A percentile compares a stretch with the other conserved stretches of the same genome.
phyloP scores from a whole-genome alignment of 83 land plant genomes.

The Picea mariana region DNA sequence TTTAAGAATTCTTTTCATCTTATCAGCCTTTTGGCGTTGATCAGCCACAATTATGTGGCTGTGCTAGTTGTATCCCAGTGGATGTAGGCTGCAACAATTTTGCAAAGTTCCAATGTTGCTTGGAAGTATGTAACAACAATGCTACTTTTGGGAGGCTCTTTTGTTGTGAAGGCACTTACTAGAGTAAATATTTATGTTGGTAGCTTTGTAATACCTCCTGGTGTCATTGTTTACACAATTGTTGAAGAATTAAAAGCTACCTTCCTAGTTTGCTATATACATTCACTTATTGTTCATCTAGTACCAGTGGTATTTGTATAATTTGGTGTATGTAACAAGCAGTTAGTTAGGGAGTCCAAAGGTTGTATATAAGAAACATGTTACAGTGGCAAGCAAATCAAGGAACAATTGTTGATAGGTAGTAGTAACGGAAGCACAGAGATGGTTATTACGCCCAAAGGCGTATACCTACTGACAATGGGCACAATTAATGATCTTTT shows the following conservation, averaged over 20 bases:
- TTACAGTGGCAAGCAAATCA: slow-evolving; percentile 56
- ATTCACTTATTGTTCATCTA: slow-evolving; percentile 91
- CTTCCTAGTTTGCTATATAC: slow-evolving; percentile 93
- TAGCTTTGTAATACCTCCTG: slow-evolving; percentile 94
- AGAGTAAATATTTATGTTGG: slow-evolving; percentile 93
- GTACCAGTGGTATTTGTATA: slow-evolving; percentile 88
- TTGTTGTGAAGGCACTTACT: slow-evolving; percentile 92
- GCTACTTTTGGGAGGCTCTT: slow-evolving; percentile 95
- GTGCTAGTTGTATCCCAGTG: slow-evolving; percentile 61
- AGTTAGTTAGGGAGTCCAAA: slow-evolving; percentile 88
- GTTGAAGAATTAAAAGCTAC: slow-evolving; percentile 97
- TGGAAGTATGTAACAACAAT: slow-evolving; percentile 97
- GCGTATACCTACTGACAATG: too few species aligned
- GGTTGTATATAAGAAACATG: slow-evolving; percentile 10
- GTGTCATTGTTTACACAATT: slow-evolving; percentile 91
- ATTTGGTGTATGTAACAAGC: slow-evolving; percentile 80
- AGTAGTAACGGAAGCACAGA: too few species aligned
- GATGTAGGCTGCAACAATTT: slow-evolving; percentile 98
- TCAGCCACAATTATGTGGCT: too few species aligned
- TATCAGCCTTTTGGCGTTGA: too few species aligned
- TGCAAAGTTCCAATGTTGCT: slow-evolving; percentile 97
- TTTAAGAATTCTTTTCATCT: too few species aligned
- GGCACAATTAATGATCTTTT: too few species aligned
- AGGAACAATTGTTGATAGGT: slow-evolving; percentile 17
- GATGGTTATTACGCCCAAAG: too few species aligned